Evolutionary conservation across 768 basidiomycete species (phyloP).

Genomic region (Boletus sensibilis): DNA sequence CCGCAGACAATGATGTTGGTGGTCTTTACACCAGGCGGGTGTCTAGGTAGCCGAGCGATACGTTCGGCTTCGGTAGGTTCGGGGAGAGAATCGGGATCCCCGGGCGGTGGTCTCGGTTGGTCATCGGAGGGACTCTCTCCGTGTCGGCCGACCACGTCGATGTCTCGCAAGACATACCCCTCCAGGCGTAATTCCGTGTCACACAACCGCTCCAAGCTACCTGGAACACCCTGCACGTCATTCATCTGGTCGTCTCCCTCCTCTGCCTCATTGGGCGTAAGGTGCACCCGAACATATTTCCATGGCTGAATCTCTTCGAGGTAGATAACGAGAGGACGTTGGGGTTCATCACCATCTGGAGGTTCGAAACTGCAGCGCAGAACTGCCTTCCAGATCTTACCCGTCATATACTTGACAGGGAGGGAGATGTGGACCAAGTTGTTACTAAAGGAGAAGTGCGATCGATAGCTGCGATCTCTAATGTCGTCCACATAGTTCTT

Average conservation of each 20-base stretch:
- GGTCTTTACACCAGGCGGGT: constrained; percentile 20
- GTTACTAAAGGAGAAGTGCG: constrained; percentile 20
- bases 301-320: constrained; percentile 11
- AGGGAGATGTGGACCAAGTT: constrained; percentile 20
- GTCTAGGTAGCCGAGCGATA: constrained; percentile 14
- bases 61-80: constrained; percentile 19
- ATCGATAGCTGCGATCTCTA: constrained; percentile 8
- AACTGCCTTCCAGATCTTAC: constrained; percentile 20
- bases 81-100: constrained; percentile 7
- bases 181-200: constrained; percentile 13
- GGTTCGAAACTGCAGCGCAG: constrained; percentile 25
- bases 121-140: not conserved
- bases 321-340: constrained; percentile 26
- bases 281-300: constrained; percentile 19
- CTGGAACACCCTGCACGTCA: not conserved
- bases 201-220: constrained; percentile 22
- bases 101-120: not conserved
- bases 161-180: constrained; percentile 10
- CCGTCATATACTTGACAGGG: constrained; percentile 19
- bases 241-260: not conserved
- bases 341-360: constrained; percentile 2
- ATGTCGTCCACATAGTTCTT: constrained; percentile 19
- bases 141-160: constrained; percentile 10
- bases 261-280: not conserved
- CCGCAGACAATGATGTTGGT: constrained; percentile 45